phyloP scores from a whole-genome alignment of 371 early-diverging fungal genomes.

The Actinomucor elegans region DNA sequence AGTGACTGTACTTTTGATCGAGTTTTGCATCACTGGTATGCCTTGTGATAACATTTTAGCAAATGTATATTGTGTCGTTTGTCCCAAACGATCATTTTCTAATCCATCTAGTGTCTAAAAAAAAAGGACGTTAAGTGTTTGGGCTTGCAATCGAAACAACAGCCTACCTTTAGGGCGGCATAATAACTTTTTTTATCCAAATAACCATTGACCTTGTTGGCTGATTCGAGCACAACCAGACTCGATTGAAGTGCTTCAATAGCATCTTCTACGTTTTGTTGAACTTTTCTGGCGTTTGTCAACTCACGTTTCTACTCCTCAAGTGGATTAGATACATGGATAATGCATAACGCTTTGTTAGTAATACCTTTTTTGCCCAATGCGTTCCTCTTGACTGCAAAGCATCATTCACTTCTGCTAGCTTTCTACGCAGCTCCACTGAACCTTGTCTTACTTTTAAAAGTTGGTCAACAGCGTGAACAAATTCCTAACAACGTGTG shows the following conservation, averaged over 20 bases:
- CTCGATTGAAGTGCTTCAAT: constrained; percentile 84
- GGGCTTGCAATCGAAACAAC: too few species aligned
- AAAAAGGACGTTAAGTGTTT: too few species aligned
- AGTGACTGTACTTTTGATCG: constrained; percentile 81
- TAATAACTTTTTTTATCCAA: constrained; percentile 87
- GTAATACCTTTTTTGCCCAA: constrained; percentile 71
- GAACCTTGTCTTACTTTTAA: constrained; percentile 92
- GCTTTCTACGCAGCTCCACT: constrained; percentile 77
- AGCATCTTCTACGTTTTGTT: constrained; percentile 87
- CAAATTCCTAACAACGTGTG: constrained; percentile 96
- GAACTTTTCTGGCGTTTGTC: constrained; percentile 78
- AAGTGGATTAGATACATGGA: not conserved
- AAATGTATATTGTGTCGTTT: constrained; percentile 74
- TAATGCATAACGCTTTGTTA: not conserved
- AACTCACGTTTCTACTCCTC: constrained; percentile 84
- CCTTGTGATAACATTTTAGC: constrained; percentile 80
- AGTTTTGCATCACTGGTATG: constrained; percentile 82
- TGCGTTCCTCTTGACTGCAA: constrained; percentile 81
- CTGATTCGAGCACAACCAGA: constrained; percentile 84
- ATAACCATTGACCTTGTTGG: constrained; percentile 79
- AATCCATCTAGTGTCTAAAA: constrained; percentile 85
- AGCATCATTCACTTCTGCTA: constrained; percentile 81
- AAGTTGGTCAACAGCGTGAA: constrained; percentile 93
- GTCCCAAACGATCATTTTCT: constrained; percentile 67
- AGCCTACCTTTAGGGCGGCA: constrained; percentile 87